Evolutionary conservation across 805 yeast genomes (phyloP).

Genomic region (Babjeviella inositovora): DNA sequence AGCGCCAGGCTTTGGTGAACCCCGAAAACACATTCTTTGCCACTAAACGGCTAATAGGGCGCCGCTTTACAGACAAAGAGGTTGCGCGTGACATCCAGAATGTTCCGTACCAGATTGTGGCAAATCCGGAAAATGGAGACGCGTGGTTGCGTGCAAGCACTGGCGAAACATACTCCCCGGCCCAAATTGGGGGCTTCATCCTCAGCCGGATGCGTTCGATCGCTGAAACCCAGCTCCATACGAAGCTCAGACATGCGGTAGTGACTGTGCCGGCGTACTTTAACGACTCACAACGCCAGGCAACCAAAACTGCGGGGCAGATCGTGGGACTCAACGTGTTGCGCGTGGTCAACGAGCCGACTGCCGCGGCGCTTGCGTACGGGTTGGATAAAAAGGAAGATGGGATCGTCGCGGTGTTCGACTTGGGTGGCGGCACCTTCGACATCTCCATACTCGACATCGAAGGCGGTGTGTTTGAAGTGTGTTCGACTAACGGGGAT

Average conservation of each 20-base stretch:
- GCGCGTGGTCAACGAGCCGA: conserved; percentile 71
- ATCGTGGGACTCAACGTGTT: conserved; percentile 63
- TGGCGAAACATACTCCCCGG: conserved; percentile 36
- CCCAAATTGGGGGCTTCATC: conserved; percentile 55
- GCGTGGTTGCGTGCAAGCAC: conserved; percentile 37
- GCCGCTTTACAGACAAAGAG: conserved; percentile 51
- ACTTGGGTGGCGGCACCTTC: conserved; percentile 78
- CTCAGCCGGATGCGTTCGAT: conserved; percentile 48
- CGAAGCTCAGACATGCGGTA: conserved; percentile 50
- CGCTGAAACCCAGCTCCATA: conserved; percentile 42
- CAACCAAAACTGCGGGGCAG: conserved; percentile 68
- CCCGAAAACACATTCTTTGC: conserved; percentile 71
- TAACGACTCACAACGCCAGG: conserved; percentile 71
- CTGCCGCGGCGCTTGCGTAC: conserved; percentile 76
- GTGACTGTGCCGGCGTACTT: conserved; percentile 79
- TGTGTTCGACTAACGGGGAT: conserved; percentile 70
- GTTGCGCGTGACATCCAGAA: conserved; percentile 50
- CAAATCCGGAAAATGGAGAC: conserved; percentile 40
- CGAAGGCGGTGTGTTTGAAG: conserved; percentile 72
- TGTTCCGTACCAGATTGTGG: conserved; percentile 48
- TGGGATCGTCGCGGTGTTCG: conserved; percentile 36
- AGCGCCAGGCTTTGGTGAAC: conserved; percentile 62
- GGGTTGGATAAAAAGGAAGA: conserved; percentile 41
- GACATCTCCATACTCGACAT: conserved; percentile 68
- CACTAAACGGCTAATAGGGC: conserved; percentile 68